Evolutionary conservation across 2,329 filamentous ascomycete genomes (phyloP).

Genomic region (Talaromyces sp.): DNA sequence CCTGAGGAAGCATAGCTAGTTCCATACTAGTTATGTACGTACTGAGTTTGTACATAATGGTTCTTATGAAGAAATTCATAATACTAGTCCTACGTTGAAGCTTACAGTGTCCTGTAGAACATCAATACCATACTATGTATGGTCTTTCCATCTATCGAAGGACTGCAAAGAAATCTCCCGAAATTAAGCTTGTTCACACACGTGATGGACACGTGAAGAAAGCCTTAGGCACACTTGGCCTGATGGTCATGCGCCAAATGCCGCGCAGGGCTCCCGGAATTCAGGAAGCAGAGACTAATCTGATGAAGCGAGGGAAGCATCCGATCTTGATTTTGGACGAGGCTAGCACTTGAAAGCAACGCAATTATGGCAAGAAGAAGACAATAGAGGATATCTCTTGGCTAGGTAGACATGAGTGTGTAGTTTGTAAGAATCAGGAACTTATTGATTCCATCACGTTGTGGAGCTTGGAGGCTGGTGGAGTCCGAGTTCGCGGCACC

Average conservation of each 20-base stretch:
- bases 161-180: neutral
- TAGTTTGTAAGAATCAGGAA: neutral
- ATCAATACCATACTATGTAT: neutral
- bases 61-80: neutral
- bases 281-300: neutral
- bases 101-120: neutral
- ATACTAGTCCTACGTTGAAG: neutral
- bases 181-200: neutral
- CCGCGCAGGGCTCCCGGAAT: neutral
- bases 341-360: neutral
- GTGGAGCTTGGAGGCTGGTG: constrained; percentile 3
- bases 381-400: neutral
- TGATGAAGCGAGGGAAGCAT: neutral
- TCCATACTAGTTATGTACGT: no score
- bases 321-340: neutral
- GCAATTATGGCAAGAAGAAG: neutral
- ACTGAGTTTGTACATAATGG: neutral
- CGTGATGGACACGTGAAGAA: neutral
- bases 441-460: neutral
- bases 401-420: neutral
- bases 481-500: constrained; percentile 4
- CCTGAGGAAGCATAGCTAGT: neutral
- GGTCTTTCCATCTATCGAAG: neutral
- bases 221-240: neutral
- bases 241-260: neutral